Conservation (phyloP, 2,329 filamentous ascomycete genomes). For the Pseudogymnoascus sp. region DNA sequence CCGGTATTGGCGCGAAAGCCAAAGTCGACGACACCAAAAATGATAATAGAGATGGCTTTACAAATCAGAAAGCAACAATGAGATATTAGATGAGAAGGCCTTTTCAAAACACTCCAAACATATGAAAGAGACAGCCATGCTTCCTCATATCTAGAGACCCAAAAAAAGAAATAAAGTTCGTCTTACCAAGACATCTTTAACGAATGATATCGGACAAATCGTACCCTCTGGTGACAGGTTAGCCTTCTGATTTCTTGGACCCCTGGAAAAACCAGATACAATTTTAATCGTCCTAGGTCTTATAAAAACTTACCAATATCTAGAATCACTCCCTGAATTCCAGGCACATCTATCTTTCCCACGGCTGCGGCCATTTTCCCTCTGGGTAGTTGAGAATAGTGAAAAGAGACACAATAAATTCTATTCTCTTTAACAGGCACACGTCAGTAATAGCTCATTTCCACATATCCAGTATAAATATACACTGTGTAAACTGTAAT, state of each 20-base stretch:
- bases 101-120: background rate
- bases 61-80: background rate
- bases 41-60: background rate
- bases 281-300: slow-evolving; percentile 14
- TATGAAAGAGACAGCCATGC: background rate
- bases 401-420: background rate
- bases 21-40: background rate
- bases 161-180: slow-evolving; percentile 14
- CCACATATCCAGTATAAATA: background rate
- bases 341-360: background rate
- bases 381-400: background rate
- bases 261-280: background rate
- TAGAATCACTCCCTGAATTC: background rate
- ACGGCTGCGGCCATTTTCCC: background rate
- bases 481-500: background rate
- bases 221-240: slow-evolving; percentile 55
- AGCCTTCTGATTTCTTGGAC: background rate
- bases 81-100: background rate
- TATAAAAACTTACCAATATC: slow-evolving; percentile 27
- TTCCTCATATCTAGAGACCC: slow-evolving; percentile 11
- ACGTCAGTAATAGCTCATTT: background rate
- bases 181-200: slow-evolving; percentile 74
- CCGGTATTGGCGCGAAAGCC: background rate
- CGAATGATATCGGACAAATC: slow-evolving; percentile 75
- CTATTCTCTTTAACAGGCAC: background rate